Base-by-base conservation (phyloP, 2,329 filamentous ascomycete genomes). In the Periglandula ipomoeae region DNA sequence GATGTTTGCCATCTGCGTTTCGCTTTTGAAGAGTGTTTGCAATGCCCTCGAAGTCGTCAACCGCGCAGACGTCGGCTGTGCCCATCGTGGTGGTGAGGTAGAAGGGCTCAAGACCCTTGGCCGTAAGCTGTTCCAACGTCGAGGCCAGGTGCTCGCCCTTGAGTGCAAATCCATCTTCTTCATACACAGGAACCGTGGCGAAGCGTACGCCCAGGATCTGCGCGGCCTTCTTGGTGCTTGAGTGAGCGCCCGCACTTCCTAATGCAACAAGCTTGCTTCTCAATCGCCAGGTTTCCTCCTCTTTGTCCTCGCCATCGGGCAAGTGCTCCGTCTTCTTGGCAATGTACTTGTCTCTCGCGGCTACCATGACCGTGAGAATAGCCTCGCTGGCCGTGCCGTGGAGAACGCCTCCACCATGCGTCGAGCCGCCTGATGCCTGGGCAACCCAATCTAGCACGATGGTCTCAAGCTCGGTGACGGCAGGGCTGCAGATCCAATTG, bases 401-500 rank as follows among this genome's bases (percentile, higher is more conserved):
- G 53, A 97, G 93, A n/a, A 96, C 89, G 27, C 91, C 91, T 19
- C 91, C 91, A 35, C 89, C 89, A 50, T 65, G 64, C 6, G 77
- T 81, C n/a, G 81, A 75, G 0, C 82, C 84, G 0, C 82, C 81
- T 43, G 85, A 67, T 8, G 89, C 76, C 63, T 85, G 80, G 15
- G 85, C 88, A 3, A 96, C 71, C 90, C 91, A 97, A 67, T 97
- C 91, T 64, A 96, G 76, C 39, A 95, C 85, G 22, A 96, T 77
- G 0, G 90, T 95, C 73, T 97, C 91, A 43, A 97, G 77, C 70
- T 97, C 91, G 0, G 91, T 97, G 17, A 93, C 84, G 6, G 87
- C 89, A 1, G 91, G 91, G 5, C 84, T 89, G 69, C 91, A 96
- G 55, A 96, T 82, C 91, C 91, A 97, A 69, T 97, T 97, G 75